phyloP scores from a whole-genome alignment of 2,329 filamentous ascomycete species.

The Botrytis cinerea region DNA sequence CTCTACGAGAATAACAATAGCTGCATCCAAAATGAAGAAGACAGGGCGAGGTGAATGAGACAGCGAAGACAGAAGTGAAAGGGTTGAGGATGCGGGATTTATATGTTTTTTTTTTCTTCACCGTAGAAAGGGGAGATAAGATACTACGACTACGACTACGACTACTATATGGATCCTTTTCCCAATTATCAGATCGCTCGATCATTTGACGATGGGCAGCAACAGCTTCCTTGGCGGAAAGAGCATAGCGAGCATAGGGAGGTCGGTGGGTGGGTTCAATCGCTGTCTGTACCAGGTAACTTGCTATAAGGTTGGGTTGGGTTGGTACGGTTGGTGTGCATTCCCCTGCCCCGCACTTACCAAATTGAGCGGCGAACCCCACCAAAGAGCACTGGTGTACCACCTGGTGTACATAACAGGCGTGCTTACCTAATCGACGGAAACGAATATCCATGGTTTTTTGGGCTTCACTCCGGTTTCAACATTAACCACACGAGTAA shows the following conservation, averaged over 20 bases:
- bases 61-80: not conserved
- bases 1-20: not conserved
- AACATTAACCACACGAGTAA: not conserved
- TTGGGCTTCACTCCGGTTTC: not conserved
- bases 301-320: no score
- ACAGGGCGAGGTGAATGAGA: not conserved
- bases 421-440: not conserved
- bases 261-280: not conserved
- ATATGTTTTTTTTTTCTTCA: not conserved
- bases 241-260: not conserved
- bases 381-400: not conserved
- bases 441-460: not conserved
- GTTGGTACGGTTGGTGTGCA: conserved; percentile 26
- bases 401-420: not conserved
- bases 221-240: conserved; percentile 16
- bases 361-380: not conserved
- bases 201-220: conserved; percentile 19
- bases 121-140: not conserved
- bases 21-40: no score
- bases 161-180: not conserved
- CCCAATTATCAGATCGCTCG: conserved; percentile 10
- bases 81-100: not conserved
- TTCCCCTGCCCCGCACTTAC: not conserved
- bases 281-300: no score
- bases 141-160: not conserved